Percentiles rank a stretch among this genome's conserved stretches.
These are phyloP conservation scores for Prunus yedoensis DNA, from an alignment of 331 rosid genomes.

Conservation along the genomic window DNA sequence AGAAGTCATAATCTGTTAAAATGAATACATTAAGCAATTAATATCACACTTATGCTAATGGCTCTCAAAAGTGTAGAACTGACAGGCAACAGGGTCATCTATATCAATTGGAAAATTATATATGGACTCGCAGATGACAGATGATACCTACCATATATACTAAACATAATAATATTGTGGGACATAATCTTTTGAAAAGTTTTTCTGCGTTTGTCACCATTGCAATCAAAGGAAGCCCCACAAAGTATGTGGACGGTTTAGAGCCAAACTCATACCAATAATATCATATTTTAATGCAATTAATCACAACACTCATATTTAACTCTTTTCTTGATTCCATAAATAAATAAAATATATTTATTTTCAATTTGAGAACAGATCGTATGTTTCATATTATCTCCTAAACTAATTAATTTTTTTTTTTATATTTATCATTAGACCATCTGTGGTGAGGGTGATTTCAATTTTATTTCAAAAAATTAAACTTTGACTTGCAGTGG, in stretches of 20 bases:
- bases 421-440: too few species aligned
- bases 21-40: not conserved
- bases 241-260: conserved; percentile 5
- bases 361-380: too few species aligned
- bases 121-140: not conserved
- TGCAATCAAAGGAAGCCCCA: conserved; percentile 12
- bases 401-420: too few species aligned
- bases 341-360: too few species aligned
- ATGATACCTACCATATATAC: not conserved
- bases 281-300: conserved; percentile 6
- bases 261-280: not conserved
- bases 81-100: not conserved
- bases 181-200: not conserved
- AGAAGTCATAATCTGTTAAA: not conserved
- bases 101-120: not conserved
- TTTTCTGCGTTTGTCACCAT: not conserved
- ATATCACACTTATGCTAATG: not conserved
- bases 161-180: not conserved
- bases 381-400: too few species aligned
- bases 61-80: not conserved
- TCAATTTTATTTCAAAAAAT: too few species aligned
- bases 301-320: not conserved
- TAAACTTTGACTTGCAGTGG: too few species aligned
- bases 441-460: too few species aligned
- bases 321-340: not conserved